Percentiles rank a stretch among this genome's conserved stretches.
Evolutionary conservation across 306 rosid species (phyloP).

Genomic region (Prunus padus): DNA sequence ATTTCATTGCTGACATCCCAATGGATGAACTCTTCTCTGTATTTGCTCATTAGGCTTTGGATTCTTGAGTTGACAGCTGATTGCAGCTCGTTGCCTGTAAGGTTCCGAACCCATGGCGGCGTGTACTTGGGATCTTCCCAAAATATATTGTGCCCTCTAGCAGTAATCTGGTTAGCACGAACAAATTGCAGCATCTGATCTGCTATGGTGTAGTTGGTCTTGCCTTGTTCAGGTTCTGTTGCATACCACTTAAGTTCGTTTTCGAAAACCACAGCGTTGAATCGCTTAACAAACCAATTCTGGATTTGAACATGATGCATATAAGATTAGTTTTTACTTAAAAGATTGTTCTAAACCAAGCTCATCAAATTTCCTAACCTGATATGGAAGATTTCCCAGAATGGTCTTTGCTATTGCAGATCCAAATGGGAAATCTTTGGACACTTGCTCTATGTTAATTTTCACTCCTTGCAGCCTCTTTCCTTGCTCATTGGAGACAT

Average conservation of each 20-base stretch:
- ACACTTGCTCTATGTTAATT: conserved; percentile 45
- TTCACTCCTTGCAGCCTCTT: conserved; percentile 56
- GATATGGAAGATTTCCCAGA: conserved; percentile 73
- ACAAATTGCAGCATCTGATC: conserved; percentile 74
- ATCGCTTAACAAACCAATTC: conserved; percentile 81
- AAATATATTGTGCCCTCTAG: conserved; percentile 89
- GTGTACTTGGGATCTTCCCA: conserved; percentile 91
- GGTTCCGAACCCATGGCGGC: conserved; percentile 74
- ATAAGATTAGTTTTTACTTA: background rate
- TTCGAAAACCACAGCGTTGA: conserved; percentile 85
- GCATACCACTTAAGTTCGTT: conserved; percentile 95
- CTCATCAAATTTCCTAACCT: conserved; percentile 39
- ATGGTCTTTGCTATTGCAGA: conserved; percentile 86
- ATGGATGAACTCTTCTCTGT: conserved; percentile 75
- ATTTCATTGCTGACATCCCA: conserved; percentile 97
- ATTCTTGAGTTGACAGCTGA: conserved; percentile 64
- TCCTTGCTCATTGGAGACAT: conserved; percentile 63
- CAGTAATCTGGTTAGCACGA: conserved; percentile 58
- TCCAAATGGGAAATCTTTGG: conserved; percentile 85
- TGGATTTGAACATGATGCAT: conserved; percentile 24
- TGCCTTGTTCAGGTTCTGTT: conserved; percentile 80
- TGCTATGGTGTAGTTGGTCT: conserved; percentile 53
- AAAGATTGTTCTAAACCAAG: background rate
- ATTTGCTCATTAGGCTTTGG: conserved; percentile 61
- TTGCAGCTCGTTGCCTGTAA: conserved; percentile 39